Conservation (phyloP, 345 rosid species). For the Triadica sebifera region DNA sequence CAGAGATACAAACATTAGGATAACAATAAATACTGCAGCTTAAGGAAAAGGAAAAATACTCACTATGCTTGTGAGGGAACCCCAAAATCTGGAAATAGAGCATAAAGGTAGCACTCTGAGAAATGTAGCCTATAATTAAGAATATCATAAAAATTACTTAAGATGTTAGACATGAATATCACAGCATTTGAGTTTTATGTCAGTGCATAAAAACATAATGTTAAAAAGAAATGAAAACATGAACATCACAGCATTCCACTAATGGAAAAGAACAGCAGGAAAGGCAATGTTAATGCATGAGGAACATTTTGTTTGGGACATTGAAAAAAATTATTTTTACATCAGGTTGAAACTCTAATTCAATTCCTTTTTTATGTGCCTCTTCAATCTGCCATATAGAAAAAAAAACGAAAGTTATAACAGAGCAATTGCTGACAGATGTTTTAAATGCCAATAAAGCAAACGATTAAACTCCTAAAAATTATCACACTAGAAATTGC, state of each 20-base stretch:
- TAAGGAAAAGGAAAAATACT: slow-evolving; percentile 25
- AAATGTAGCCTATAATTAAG: slow-evolving; percentile 66
- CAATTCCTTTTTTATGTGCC: slow-evolving; percentile 75
- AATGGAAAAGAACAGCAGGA: not conserved
- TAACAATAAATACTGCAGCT: not conserved
- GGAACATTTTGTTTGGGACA: slow-evolving; percentile 1
- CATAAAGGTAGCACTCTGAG: slow-evolving; percentile 74
- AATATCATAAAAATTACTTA: slow-evolving; percentile 10
- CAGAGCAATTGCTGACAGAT: slow-evolving; percentile 8
- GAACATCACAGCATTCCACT: not conserved
- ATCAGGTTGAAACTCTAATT: slow-evolving; percentile 77
- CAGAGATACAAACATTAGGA: not conserved
- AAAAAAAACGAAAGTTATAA: slow-evolving; percentile 5
- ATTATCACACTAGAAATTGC: not conserved
- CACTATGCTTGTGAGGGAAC: slow-evolving; percentile 65
- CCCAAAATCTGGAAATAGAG: slow-evolving; percentile 87
- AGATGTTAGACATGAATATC: not conserved
- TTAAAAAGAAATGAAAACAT: not conserved
- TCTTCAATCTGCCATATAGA: slow-evolving; percentile 60
- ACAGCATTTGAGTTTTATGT: not conserved
- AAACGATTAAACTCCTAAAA: not conserved
- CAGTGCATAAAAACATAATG: not conserved
- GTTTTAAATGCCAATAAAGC: not conserved
- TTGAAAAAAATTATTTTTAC: slow-evolving; percentile 42
- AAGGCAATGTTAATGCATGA: not conserved